Evolutionary conservation across 805 yeast species (phyloP).

Genomic region (Monosporozyma unispora): DNA sequence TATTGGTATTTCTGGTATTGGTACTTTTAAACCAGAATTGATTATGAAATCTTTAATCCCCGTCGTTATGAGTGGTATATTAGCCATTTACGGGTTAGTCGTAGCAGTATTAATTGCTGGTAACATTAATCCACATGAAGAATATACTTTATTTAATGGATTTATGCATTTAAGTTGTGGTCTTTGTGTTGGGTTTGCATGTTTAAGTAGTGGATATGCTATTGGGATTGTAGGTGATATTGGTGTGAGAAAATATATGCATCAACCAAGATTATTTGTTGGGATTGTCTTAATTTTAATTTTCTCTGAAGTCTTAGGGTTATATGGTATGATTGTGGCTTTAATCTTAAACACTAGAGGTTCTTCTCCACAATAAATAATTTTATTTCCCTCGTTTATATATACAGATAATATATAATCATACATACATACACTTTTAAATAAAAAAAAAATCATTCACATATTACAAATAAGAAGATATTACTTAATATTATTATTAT

Average conservation of each 20-base stretch:
- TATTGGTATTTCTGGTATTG: conserved; percentile 95
- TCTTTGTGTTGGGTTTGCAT: conserved; percentile 89
- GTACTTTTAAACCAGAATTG: conserved; percentile 93
- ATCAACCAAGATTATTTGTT: conserved; percentile 79
- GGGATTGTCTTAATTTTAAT: conserved; percentile 84
- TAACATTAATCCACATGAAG: conserved; percentile 65
- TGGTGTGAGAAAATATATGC: conserved; percentile 82
- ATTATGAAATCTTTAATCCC: conserved; percentile 95
- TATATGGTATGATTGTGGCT: conserved; percentile 92
- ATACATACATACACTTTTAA: background rate
- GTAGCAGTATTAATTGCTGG: conserved; percentile 95
- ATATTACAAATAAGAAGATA: background rate
- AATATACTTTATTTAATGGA: conserved; percentile 88
- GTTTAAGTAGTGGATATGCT: conserved; percentile 94
- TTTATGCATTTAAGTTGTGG: conserved; percentile 98
- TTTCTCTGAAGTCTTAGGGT: conserved; percentile 85
- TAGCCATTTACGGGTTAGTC: conserved; percentile 93
- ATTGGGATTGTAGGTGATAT: conserved; percentile 92
- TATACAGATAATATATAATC: conserved; percentile 1
- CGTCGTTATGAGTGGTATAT: conserved; percentile 95
- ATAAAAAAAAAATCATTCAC: no score
- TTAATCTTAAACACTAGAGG: conserved; percentile 87
- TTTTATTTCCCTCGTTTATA: background rate
- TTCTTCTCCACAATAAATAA: conserved; percentile 25
- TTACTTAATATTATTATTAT: background rate